Base-by-base conservation (phyloP, 1,284 basidiomycete genomes). In the Irpex sp. region DNA sequence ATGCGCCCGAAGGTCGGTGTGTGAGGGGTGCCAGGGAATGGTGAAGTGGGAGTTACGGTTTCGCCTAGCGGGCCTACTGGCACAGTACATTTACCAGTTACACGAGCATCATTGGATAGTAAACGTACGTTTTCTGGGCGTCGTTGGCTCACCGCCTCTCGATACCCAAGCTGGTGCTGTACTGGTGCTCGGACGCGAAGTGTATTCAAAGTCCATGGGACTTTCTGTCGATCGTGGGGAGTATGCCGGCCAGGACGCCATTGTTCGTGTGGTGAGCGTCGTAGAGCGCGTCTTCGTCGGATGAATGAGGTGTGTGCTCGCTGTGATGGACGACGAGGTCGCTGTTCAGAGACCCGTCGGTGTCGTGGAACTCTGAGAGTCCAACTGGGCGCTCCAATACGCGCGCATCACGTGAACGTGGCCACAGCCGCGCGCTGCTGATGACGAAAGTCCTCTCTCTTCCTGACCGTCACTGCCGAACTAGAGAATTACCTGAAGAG, bases 161-260 rank as follows among this genome's bases (percentile, higher is more conserved):
- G 44, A 13, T 37, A 81, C 82, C 89, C 89, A 91, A 3, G 80
- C 83, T 6, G 87, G 85, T 71, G 79, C 84, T 60, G 79, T 75
- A 49, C 74, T 73, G 61, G 76, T 78, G 62, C 81, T 80, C 2
- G 83, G 79, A 26, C 85, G 76, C 59, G 79, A 81, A 11, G 87
- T 88, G 70, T 82, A 88, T 68, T 91, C 84, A 74, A 86, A 93
- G 74, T 93, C 91, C 91, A 93, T 93, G 2, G 91, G 91, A 5
- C 87, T 88, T 70, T 92, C 90, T 59, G 79, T 91, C n/a, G 89
- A 89, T 65, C 82, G 76, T 21, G 72, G 65, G 58, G 49, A 58
- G 44, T 57, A 37, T 26, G 54, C 31, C 36, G 65, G 55, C 65
- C 56, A 48, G 61, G 70, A 47, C 68, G 57, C 57, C 63, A 65